Evolutionary conservation across 192 early-diverging fungal species (phyloP).

Genomic region (Coemansia guatemalensis): DNA sequence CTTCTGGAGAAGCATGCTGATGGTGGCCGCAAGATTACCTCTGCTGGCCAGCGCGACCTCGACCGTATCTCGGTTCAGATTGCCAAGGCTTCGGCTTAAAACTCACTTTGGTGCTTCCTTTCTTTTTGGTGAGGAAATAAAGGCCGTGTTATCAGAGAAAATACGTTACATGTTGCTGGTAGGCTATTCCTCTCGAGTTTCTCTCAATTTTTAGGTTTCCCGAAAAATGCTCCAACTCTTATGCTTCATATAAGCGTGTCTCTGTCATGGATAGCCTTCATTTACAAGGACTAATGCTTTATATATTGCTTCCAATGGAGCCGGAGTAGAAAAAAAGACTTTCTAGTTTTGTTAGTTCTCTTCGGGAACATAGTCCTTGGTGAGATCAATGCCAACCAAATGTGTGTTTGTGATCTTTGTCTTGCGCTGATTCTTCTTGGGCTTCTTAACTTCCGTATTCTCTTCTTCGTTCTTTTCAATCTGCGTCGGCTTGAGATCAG

Average conservation of each 20-base stretch:
- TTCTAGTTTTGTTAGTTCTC: conserved; percentile 4
- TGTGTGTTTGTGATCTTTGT: conserved; percentile 82
- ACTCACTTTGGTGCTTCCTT: background rate
- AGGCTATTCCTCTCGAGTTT: too few relatives aligned
- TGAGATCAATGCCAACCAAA: conserved; percentile 69
- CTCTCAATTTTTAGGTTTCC: too few relatives aligned
- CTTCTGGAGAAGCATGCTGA: conserved; percentile 90
- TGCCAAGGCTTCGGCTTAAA: conserved; percentile 46
- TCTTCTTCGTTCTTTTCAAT: conserved; percentile 60
- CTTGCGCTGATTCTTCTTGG: conserved; percentile 61
- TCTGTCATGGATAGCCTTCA: too few relatives aligned
- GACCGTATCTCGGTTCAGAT: conserved; percentile 90
- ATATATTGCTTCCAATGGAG: background rate
- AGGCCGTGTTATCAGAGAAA: too few relatives aligned
- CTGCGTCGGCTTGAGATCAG: conserved; percentile 72
- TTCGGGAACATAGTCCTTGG: conserved; percentile 63
- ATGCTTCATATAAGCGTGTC: too few relatives aligned
- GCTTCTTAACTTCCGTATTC: conserved; percentile 59
- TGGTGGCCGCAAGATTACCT: conserved; percentile 94
- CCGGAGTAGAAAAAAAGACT: background rate
- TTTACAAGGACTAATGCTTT: background rate
- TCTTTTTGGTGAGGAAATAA: background rate
- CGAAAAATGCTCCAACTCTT: too few relatives aligned
- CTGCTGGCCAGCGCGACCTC: conserved; percentile 97
- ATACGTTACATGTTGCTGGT: too few relatives aligned